A percentile compares a stretch with the other conserved stretches of the same genome.
phyloP scores from a whole-genome alignment of 352 stramenopile species.

The Pythium aquatile region DNA sequence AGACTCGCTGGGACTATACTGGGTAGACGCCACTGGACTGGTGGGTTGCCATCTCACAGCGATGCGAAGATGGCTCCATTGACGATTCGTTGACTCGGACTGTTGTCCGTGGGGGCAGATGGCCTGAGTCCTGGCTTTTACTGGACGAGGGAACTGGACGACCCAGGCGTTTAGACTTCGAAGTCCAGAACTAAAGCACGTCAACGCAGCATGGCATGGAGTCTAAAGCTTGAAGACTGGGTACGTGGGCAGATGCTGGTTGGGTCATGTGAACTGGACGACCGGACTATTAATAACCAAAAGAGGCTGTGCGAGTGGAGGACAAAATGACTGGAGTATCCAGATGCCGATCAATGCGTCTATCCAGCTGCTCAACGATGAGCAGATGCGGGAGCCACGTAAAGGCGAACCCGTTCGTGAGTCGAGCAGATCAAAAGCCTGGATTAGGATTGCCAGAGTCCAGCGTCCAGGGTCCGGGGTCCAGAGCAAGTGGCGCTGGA shows the following conservation, averaged over 20 bases:
- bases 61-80: conserved; percentile 2
- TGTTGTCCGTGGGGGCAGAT: conserved; percentile 1
- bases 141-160: background rate
- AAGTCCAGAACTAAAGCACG: background rate
- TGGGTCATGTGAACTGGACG: conserved; percentile 1
- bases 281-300: background rate
- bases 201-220: background rate
- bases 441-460: background rate
- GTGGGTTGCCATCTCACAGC: conserved; percentile 1
- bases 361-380: background rate
- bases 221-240: conserved; percentile 1
- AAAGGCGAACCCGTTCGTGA: background rate
- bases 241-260: background rate
- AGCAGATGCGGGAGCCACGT: background rate
- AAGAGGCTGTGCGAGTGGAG: background rate
- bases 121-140: conserved; percentile 9
- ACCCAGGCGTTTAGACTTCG: conserved; percentile 1
- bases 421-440: background rate
- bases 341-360: background rate
- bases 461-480: background rate
- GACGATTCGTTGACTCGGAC: background rate
- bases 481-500: too few relatives aligned
- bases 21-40: background rate
- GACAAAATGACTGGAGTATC: background rate
- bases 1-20: background rate